Conservation (phyloP, 169 alveolate genomes). For the Plasmodium vivax region DNA sequence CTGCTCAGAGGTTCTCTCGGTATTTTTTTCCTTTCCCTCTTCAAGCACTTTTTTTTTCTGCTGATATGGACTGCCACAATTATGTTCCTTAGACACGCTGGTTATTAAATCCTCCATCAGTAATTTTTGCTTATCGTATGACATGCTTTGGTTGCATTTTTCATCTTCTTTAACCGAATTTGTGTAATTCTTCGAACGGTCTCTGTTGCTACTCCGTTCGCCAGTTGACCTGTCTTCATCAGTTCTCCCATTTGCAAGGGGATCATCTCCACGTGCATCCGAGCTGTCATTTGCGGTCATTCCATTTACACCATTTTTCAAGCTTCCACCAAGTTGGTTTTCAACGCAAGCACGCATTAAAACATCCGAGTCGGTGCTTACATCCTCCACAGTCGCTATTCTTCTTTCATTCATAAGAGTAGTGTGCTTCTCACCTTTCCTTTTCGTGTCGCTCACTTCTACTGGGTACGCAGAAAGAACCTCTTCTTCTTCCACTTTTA, state of each 20-base stretch:
- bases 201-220: background rate
- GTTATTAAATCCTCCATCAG: constrained; percentile 9
- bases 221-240: background rate
- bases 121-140: background rate
- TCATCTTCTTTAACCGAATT: background rate
- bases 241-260: background rate
- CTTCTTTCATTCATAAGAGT: background rate
- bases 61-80: background rate
- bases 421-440: background rate
- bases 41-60: background rate
- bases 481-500: constrained; percentile 15
- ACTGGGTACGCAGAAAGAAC: background rate
- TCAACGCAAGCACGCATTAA: background rate
- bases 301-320: background rate
- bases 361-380: background rate
- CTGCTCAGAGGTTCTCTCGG: background rate
- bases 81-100: constrained; percentile 13
- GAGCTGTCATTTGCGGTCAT: background rate
- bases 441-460: background rate
- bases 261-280: background rate
- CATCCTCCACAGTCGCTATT: background rate
- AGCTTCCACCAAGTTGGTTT: background rate
- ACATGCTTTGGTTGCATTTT: background rate
- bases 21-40: background rate
- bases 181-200: background rate